Evolutionary conservation across 148 eudicot species (phyloP).

Genomic region (Fagopyrum tataricum): DNA sequence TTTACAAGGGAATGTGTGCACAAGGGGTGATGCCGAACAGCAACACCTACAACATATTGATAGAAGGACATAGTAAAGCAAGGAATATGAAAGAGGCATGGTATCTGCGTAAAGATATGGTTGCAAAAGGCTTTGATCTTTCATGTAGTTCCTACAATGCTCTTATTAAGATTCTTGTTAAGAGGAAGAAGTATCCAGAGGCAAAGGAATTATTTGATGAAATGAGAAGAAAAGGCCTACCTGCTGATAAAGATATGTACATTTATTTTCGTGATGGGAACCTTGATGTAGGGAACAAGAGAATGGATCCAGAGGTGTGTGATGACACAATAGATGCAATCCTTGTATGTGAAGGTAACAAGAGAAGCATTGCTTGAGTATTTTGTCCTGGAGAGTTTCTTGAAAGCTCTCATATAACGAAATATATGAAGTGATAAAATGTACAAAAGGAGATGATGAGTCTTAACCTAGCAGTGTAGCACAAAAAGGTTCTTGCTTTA

Average conservation of each 20-base stretch:
- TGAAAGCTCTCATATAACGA: not conserved
- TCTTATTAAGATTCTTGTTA: constrained; percentile 67
- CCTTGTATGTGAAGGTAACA: constrained; percentile 27
- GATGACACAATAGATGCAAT: constrained; percentile 60
- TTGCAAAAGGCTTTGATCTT: constrained; percentile 54
- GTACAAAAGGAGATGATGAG: not conserved
- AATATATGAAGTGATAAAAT: not conserved
- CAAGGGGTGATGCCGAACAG: constrained; percentile 58
- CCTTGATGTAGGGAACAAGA: constrained; percentile 58
- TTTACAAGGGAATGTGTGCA: constrained; percentile 58
- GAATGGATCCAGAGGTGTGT: constrained; percentile 58
- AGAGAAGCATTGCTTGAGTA: constrained; percentile 16
- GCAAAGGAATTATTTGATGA: constrained; percentile 73
- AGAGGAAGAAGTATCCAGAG: constrained; percentile 66
- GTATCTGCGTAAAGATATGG: constrained; percentile 77
- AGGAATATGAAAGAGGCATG: constrained; percentile 94
- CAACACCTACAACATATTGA: constrained; percentile 69
- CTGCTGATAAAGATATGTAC: constrained; percentile 49
- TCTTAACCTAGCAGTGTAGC: not conserved
- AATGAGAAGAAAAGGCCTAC: constrained; percentile 59
- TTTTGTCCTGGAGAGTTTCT: not conserved
- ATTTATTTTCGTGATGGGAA: constrained; percentile 51
- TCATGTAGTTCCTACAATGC: constrained; percentile 55
- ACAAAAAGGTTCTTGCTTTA: not conserved
- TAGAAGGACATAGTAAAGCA: constrained; percentile 89